Conservation (phyloP, 1,139 yeast genomes). For the Taphrina wiesneri region DNA sequence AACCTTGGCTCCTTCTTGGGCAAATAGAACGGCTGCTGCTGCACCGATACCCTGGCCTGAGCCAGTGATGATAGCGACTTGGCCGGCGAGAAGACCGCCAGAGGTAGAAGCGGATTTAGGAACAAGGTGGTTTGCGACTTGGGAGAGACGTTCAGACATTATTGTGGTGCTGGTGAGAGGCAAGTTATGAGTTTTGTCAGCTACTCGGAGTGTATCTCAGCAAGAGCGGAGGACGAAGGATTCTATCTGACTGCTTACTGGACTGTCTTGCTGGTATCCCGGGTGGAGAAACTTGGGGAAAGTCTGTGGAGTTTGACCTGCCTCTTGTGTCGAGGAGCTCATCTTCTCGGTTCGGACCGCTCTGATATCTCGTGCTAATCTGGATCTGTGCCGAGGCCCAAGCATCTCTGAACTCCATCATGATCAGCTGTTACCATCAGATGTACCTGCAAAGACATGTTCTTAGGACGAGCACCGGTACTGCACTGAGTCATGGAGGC, state of each 20-base stretch:
- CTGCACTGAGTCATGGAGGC: no score
- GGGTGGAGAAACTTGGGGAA: neutral
- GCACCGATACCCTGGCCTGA: conserved; percentile 95
- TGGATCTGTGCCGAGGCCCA: neutral
- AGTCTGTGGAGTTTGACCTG: neutral
- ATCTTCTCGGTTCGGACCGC: neutral
- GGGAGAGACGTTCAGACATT: conserved; percentile 31
- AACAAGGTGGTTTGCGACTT: conserved; percentile 28
- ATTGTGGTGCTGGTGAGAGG: no score
- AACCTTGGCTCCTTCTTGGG: conserved; percentile 90
- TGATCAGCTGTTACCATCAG: no score
- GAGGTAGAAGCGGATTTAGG: conserved; percentile 8
- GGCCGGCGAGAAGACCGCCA: conserved; percentile 56
- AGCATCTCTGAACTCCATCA: neutral
- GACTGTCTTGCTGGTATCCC: neutral
- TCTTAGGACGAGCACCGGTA: no score
- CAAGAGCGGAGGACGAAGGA: neutral
- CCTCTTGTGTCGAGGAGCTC: neutral
- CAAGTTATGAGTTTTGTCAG: no score
- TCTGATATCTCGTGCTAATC: neutral
- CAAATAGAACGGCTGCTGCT: conserved; percentile 81
- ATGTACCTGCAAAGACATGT: no score
- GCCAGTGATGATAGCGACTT: conserved; percentile 91
- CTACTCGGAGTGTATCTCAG: neutral
- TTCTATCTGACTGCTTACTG: neutral